phyloP scores from a whole-genome alignment of 805 yeast genomes.

The Komagataella phaffii region DNA sequence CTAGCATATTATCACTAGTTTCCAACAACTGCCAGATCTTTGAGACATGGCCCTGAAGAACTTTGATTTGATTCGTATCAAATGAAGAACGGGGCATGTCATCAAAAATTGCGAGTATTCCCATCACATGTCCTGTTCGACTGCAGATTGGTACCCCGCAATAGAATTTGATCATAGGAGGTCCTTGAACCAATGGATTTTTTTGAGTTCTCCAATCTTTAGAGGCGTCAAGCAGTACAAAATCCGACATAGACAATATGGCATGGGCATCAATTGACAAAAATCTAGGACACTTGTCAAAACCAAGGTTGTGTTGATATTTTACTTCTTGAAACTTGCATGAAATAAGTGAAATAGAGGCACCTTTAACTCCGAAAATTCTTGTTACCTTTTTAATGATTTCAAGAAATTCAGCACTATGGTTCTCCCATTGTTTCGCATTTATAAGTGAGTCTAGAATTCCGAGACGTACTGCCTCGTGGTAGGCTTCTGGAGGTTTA shows the following conservation, averaged over 20 bases:
- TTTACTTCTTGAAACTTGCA: constrained; percentile 33
- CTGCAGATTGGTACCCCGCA: constrained; percentile 48
- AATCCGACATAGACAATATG: constrained; percentile 39
- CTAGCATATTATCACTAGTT: constrained; percentile 12
- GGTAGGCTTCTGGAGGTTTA: constrained; percentile 45
- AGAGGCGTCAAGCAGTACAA: constrained; percentile 44
- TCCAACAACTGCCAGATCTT: constrained; percentile 29
- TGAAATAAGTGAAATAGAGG: constrained; percentile 45
- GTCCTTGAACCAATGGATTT: constrained; percentile 52
- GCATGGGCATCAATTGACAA: constrained; percentile 61
- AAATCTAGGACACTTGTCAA: constrained; percentile 36
- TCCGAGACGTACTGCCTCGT: constrained; percentile 31
- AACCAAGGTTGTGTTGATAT: constrained; percentile 30
- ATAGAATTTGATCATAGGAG: constrained; percentile 48
- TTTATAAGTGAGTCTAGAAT: constrained; percentile 26
- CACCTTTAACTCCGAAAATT: constrained; percentile 33
- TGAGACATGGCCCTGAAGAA: constrained; percentile 22
- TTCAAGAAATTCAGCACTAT: constrained; percentile 22
- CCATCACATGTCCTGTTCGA: constrained; percentile 30
- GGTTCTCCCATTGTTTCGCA: constrained; percentile 34
- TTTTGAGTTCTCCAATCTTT: constrained; percentile 56
- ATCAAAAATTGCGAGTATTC: constrained; percentile 49
- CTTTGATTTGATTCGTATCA: constrained; percentile 18
- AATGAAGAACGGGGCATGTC: constrained; percentile 23
- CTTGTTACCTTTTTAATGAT: constrained; percentile 24